Conservation (phyloP, 768 basidiomycete genomes). For the Kwoniella bestiolae region DNA sequence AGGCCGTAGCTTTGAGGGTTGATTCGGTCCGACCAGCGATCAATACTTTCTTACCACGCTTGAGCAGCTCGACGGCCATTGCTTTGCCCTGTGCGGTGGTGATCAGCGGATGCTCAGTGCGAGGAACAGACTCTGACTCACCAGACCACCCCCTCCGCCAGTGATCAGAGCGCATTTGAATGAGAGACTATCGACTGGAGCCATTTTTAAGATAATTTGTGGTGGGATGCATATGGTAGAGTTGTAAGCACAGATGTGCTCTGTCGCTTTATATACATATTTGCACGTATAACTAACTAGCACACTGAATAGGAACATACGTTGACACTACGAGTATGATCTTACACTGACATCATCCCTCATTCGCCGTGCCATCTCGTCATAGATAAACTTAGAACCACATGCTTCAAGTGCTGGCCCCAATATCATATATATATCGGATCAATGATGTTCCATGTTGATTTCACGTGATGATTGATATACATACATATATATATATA, state of each 20-base stretch:
- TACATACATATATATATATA: no score
- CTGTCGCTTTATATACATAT: no score
- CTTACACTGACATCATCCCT: background rate
- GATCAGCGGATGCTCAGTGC: background rate
- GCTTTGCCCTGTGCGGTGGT: slow-evolving; percentile 34
- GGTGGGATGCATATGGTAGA: background rate
- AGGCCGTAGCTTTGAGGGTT: slow-evolving; percentile 24
- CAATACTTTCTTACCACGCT: slow-evolving; percentile 37
- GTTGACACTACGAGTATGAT: background rate
- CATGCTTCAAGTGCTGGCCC: no score
- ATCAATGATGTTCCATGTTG: no score
- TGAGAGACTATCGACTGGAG: slow-evolving; percentile 12
- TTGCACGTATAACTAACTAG: no score
- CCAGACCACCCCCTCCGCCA: slow-evolving; percentile 39
- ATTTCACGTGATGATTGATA: no score
- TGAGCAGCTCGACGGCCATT: slow-evolving; percentile 36
- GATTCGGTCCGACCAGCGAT: slow-evolving; percentile 34
- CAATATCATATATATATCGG: no score
- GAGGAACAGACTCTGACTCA: slow-evolving; percentile 10
- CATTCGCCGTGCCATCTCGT: background rate
- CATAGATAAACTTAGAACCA: background rate
- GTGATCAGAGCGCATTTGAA: slow-evolving; percentile 43
- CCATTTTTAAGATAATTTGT: background rate
- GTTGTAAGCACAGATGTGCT: no score
- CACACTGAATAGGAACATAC: no score